Base-by-base conservation (phyloP, 768 basidiomycete genomes). In the Austroboletus eburneus region DNA sequence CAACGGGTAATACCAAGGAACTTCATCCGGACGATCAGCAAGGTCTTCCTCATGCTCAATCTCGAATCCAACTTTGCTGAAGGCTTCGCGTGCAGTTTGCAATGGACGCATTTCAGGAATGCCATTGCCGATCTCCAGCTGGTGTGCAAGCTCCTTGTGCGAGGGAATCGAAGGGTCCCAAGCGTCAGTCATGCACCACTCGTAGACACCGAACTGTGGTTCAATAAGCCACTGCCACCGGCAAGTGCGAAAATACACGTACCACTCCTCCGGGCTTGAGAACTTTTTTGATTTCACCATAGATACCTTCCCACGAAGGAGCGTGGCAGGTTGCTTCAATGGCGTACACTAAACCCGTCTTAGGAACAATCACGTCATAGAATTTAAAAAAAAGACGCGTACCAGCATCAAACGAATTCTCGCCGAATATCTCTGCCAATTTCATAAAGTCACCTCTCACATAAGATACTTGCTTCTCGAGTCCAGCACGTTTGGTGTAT, bases 251-350 rank as follows among this genome's bases (percentile, higher is more conserved):
- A 20, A 18, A n/a, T 39, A 46, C 23, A 79, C 89, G 65, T 62
- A 94, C 92, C 18, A 88, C 74, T 52, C 95, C 95, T 71, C 94
- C 95, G 1, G 95, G 95, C 73, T 97, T 98, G 58, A 98, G 76
- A 23, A 96, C 87, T 70, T 87, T 90, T 66, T 79, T 78, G 63
- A 97, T 96, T 69, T 98, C 83, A 38, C 86, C 81, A 61, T 98
- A 99, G 17, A 98, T 88, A 43, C 93, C 93, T 62, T 96, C 94
- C 78, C 87, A 97, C 21, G 85, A 81, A 2, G 96, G 96, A 1
- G 96, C 93, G 61, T 99, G 96, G 29, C 87, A 87, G 22, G 96
- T 99, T 1, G 96, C 95, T 74, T 99, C 96, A 54, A 99, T 97
- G 39, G 94, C 93, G 62, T 96, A 95, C 25, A 93, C 91, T 90